Conservation (phyloP, 441 rosid genomes). For the Gossypium davidsonii region DNA sequence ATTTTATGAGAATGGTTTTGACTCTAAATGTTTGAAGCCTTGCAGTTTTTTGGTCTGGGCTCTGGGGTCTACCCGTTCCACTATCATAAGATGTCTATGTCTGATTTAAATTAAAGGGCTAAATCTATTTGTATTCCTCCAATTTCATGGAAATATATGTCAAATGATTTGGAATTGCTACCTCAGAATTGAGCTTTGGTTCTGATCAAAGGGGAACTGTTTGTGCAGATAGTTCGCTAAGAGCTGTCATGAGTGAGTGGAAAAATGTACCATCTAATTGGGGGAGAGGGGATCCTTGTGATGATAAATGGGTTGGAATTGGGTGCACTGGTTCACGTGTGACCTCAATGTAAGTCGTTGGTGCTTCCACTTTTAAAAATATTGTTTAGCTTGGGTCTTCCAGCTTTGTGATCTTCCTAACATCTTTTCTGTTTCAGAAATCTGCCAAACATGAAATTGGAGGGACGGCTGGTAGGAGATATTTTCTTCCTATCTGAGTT, state of each 20-base stretch:
- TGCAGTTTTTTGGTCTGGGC: background rate
- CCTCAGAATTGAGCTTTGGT: background rate
- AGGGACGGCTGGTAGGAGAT: constrained; percentile 50
- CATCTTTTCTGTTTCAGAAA: constrained; percentile 38
- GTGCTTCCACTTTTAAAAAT: constrained; percentile 3
- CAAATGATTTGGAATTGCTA: background rate
- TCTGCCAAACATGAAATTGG: constrained; percentile 43
- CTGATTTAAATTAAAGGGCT: background rate
- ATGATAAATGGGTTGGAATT: constrained; percentile 65
- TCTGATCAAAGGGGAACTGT: background rate
- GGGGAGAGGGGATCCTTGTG: constrained; percentile 75
- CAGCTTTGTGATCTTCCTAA: background rate
- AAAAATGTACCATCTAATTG: constrained; percentile 48
- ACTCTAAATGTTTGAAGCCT: constrained; percentile 1
- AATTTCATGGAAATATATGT: background rate
- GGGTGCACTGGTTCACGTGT: constrained; percentile 45
- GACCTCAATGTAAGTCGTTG: constrained; percentile 47
- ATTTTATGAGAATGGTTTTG: background rate
- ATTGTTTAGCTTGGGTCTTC: constrained; percentile 1
- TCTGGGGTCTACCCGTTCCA: background rate
- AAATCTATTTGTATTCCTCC: background rate
- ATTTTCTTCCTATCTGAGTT: constrained; percentile 49
- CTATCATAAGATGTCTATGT: background rate
- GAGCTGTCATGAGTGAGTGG: constrained; percentile 41
- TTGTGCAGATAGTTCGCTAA: constrained; percentile 39